Base-by-base conservation (phyloP, 371 early-diverging fungal species). In the Batkoa obscura region DNA sequence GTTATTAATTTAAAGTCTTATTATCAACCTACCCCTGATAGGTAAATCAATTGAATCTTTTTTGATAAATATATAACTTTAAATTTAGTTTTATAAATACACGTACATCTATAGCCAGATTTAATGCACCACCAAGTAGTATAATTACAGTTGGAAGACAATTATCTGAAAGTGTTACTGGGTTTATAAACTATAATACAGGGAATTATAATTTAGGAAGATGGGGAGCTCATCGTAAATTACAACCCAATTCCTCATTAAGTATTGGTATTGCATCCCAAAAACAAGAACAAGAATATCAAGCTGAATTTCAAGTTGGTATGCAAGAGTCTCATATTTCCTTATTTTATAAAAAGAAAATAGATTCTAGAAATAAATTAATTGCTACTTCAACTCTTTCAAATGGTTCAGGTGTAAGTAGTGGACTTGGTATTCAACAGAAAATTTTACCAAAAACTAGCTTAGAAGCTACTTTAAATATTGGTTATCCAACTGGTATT, bases 151-250 rank as follows among this genome's bases (percentile, higher is more conserved):
- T 73, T 41, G 90, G 87, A 30, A 66, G 87, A 1, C 66, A 77
- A 32, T 61, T 81, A 43, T 73, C 71, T 46, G 59, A 68, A 32
- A 67, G 73, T 0, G 73, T 74, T 4, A 83, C 86, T 3, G 88
- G 87, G 8, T 87, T 79, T 63, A 63, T 90, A 52, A 83, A 83
- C 0, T 90, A 79, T 59, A 69, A 78, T 36, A 80, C 87, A 0
- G 88, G 86, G 9, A 76, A 79, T 55, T 85, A 78, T 75, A 64
- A 68, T 9, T 62, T 87, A 35, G 76, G 81, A 9, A 68, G 69
- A 3, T 81, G 82, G 82, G 80, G 82, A 8, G 66, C 66, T n/a
- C 68, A 67, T 56, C 55, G 61, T 4, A 68, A 69, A 0, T 63
- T 64, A n/a, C 72, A 68, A 5, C 65, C 72, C 56, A 75, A 76